These are phyloP conservation scores for Tetracladium setigerum DNA, from an alignment of 495 filamentous ascomycete genomes.

Conservation along the genomic window DNA sequence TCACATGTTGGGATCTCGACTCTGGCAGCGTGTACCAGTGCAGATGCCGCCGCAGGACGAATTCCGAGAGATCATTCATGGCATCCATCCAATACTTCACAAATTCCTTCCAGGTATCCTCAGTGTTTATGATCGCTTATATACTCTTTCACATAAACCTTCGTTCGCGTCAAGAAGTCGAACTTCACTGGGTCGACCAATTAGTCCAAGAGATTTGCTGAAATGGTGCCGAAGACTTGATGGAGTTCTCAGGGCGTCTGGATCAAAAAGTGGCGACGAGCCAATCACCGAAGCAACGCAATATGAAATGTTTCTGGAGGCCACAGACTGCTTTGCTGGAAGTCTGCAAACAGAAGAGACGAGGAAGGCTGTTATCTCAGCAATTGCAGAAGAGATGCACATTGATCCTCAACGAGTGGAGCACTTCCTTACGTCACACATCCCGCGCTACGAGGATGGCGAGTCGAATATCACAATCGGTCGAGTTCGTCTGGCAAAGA, in stretches of 20 bases:
- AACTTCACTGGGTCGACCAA: slow-evolving; percentile 45
- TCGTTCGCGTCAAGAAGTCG: slow-evolving; percentile 47
- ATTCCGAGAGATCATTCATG: slow-evolving; percentile 61
- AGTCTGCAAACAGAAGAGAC: slow-evolving; percentile 59
- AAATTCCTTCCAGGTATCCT: slow-evolving; percentile 64
- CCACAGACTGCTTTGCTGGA: slow-evolving; percentile 80
- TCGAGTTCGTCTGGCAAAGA: slow-evolving; percentile 50
- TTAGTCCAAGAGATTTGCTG: slow-evolving; percentile 74
- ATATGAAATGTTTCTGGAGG: slow-evolving; percentile 86
- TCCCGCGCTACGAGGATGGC: slow-evolving; percentile 53
- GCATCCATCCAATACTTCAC: slow-evolving; percentile 60
- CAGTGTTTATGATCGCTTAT: slow-evolving; percentile 63
- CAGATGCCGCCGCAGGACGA: slow-evolving; percentile 61
- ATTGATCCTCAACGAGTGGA: slow-evolving; percentile 71
- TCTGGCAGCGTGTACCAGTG: slow-evolving; percentile 73
- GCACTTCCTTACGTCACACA: slow-evolving; percentile 59
- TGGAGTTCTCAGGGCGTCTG: slow-evolving; percentile 44
- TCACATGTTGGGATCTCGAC: slow-evolving; percentile 65
- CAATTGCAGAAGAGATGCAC: slow-evolving; percentile 77
- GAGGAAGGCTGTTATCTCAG: slow-evolving; percentile 50
- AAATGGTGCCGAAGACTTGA: slow-evolving; percentile 81
- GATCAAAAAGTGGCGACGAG: slow-evolving; percentile 65
- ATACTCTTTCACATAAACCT: slow-evolving; percentile 40
- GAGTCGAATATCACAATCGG: slow-evolving; percentile 56
- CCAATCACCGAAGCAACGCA: slow-evolving; percentile 61